A percentile compares a stretch with the other conserved stretches of the same genome.
Conservation (phyloP, 306 rosid genomes). For the Datisca glomerata region DNA sequence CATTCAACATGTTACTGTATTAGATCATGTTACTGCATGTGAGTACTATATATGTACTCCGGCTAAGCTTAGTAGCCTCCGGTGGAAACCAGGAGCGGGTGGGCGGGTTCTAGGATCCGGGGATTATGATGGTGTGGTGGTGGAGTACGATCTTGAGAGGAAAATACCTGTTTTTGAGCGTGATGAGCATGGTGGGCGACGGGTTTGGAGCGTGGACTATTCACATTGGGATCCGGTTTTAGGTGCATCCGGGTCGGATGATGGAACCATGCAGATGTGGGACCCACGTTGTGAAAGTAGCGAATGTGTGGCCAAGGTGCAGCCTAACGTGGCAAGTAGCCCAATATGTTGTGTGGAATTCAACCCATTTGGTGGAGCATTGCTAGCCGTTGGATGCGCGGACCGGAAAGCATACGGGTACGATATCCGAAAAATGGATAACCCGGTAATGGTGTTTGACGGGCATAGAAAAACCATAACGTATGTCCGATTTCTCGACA, state of each 20-base stretch:
- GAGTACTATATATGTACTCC: constrained; percentile 42
- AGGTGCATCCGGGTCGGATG: constrained; percentile 57
- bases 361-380: constrained; percentile 17
- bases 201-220: constrained; percentile 57
- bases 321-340: constrained; percentile 19
- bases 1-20: background rate
- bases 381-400: constrained; percentile 47
- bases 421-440: constrained; percentile 29
- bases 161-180: constrained; percentile 40
- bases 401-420: constrained; percentile 43
- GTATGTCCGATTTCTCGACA: constrained; percentile 32
- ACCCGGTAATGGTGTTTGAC: constrained; percentile 25
- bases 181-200: constrained; percentile 59
- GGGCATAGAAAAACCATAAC: constrained; percentile 46
- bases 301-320: constrained; percentile 20
- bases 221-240: constrained; percentile 23
- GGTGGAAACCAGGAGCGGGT: constrained; percentile 34
- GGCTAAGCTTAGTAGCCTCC: constrained; percentile 55
- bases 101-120: constrained; percentile 37
- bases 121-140: constrained; percentile 54
- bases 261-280: constrained; percentile 59
- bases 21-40: constrained; percentile 31
- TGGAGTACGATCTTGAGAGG: constrained; percentile 42
- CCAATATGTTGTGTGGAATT: constrained; percentile 55
- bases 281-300: constrained; percentile 41